Conservation (phyloP, 352 stramenopile genomes). For the Globisporangium nodosum region DNA sequence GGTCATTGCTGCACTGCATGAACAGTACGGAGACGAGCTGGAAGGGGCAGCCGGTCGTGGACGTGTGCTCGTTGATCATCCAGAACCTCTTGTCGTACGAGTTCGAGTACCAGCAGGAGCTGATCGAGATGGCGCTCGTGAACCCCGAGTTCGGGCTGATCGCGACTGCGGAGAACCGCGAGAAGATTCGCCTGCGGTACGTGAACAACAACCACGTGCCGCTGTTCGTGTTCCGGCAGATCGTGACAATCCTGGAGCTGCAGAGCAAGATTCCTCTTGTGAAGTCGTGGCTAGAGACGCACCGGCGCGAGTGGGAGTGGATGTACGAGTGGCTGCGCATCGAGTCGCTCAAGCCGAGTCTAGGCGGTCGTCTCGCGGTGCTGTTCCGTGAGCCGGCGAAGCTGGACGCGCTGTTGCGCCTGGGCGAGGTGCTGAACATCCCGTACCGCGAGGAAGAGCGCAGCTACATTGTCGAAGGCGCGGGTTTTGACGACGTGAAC, state of each 20-base stretch:
- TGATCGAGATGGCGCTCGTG: conserved; percentile 66
- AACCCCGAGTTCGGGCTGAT: conserved; percentile 67
- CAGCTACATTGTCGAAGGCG: conserved; percentile 85
- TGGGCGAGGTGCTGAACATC: conserved; percentile 60
- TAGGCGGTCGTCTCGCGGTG: conserved; percentile 59
- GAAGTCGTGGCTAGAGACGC: conserved; percentile 43
- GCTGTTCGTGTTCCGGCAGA: conserved; percentile 78
- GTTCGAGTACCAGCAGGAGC: conserved; percentile 46
- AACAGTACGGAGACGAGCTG: conserved; percentile 79
- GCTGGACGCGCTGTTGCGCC: conserved; percentile 53
- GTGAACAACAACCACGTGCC: conserved; percentile 64
- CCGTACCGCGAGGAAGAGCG: conserved; percentile 71
- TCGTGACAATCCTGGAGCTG: conserved; percentile 65
- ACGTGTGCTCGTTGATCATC: conserved; percentile 59
- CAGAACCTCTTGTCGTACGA: conserved; percentile 61
- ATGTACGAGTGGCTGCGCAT: conserved; percentile 86
- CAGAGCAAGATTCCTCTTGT: conserved; percentile 56
- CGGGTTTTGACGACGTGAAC: conserved; percentile 90
- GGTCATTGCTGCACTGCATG: conserved; percentile 70
- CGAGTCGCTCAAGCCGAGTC: conserved; percentile 73
- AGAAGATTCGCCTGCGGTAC: conserved; percentile 58
- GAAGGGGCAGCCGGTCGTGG: conserved; percentile 82
- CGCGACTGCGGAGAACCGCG: conserved; percentile 55
- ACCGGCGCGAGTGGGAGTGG: conserved; percentile 69
- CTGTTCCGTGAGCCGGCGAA: conserved; percentile 73